phyloP scores from a whole-genome alignment of 352 stramenopile species.

The Globisporangium iwayamae region DNA sequence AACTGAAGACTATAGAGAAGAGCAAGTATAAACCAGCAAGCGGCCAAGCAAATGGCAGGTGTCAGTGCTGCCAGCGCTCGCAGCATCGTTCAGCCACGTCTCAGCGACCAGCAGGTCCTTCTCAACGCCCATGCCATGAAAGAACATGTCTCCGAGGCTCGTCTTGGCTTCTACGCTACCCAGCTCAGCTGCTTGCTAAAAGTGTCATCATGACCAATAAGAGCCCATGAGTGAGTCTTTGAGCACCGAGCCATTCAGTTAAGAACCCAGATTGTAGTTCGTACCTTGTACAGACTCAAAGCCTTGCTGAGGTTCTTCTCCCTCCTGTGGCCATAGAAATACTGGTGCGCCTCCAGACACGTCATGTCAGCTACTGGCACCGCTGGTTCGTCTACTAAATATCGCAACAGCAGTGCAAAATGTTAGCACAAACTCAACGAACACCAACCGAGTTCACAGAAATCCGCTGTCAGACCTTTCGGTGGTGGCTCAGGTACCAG shows the following conservation, averaged over 20 bases:
- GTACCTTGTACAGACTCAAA: slow-evolving; percentile 53
- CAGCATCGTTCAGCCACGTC: slow-evolving; percentile 47
- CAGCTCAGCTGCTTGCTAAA: slow-evolving; percentile 48
- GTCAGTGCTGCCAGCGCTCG: slow-evolving; percentile 35
- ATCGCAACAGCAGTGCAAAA: background rate
- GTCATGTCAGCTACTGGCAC: slow-evolving; percentile 22
- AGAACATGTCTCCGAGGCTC: slow-evolving; percentile 65
- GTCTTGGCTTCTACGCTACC: slow-evolving; percentile 41
- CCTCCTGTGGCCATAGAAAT: slow-evolving; percentile 60
- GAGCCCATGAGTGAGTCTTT: background rate
- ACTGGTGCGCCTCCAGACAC: slow-evolving; percentile 57
- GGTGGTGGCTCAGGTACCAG: background rate
- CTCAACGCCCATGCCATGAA: slow-evolving; percentile 39
- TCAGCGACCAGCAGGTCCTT: slow-evolving; percentile 51
- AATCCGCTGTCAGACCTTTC: background rate
- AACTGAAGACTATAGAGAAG: too few species aligned
- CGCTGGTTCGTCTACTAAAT: background rate
- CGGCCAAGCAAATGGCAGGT: slow-evolving; percentile 45
- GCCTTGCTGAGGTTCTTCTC: slow-evolving; percentile 36
- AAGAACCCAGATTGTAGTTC: background rate
- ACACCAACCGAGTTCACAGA: background rate
- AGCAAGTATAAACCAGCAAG: slow-evolving; percentile 36
- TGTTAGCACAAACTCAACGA: background rate
- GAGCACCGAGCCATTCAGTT: background rate
- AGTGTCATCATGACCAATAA: background rate